Base-by-base conservation (phyloP, 257 asterid genomes). In the Rubia yunnanensis region DNA sequence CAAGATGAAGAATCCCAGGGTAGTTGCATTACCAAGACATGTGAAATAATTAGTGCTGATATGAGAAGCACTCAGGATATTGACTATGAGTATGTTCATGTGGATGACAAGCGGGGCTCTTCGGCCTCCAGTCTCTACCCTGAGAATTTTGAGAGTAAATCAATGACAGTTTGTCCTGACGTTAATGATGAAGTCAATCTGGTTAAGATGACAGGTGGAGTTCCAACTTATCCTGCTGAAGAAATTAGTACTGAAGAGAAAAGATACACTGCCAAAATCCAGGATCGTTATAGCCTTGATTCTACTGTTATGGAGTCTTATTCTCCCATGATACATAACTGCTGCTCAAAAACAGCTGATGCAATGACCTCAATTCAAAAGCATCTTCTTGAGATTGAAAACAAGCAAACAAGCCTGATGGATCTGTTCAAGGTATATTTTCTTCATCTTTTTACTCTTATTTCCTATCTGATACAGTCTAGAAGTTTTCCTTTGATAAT, bases 341-440 rank as follows among this genome's bases (percentile, higher is more conserved):
- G 87, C 60, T 85, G 89, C 69, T 77, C 85, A 70, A 86, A 87
- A 71, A 72, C 91, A 57, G 91, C 88, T 67, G 80, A 84, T 36
- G 97, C 87, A 65, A 80, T 89, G 72, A 72, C 64, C 67, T 74
- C 78, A 70, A 78, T 92, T 32, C 82, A 83, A 68, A 83, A 87
- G 73, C 97, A 92, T 73, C 96, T 92, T 61, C 67, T 79, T 78
- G 96, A 84, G 80, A 89, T 92, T 57, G 97, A 92, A 74, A 80
- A 67, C 70, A 92, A 79, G 82, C 98, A 92, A 80, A 80, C 97
- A 68, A 77, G 75, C 67, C 79, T 92, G 80, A 74, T 83, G 78
- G 95, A 89, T 74, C 67, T 84, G 86, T 81, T 92, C 60, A 84
- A 87, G 98, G 98, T 92, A 81, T 70, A 59, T 52, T 14, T 54